A percentile compares a stretch with the other conserved stretches of the same genome.
These are phyloP conservation scores for Chalara sp. DNA, from an alignment of 2,329 filamentous ascomycete species.

Conservation along the genomic window DNA sequence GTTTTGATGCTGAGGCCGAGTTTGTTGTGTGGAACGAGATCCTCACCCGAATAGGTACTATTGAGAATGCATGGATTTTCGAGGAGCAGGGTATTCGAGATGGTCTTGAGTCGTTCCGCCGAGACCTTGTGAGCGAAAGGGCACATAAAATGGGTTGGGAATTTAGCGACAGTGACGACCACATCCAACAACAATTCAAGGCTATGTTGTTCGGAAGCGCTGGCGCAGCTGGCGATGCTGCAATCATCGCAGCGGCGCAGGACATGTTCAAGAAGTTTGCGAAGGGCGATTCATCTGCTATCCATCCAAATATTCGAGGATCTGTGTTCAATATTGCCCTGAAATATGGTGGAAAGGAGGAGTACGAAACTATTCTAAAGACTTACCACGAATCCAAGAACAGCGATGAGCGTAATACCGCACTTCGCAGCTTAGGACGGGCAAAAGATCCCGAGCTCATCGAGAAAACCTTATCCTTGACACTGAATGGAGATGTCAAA, in stretches of 20 bases:
- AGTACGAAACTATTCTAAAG: constrained; percentile 74
- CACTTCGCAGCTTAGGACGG: constrained; percentile 75
- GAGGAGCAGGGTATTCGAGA: constrained; percentile 69
- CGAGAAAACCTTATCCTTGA: constrained; percentile 68
- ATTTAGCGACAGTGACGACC: constrained; percentile 77
- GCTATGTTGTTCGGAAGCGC: constrained; percentile 80
- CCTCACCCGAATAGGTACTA: constrained; percentile 66
- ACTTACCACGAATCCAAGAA: constrained; percentile 70
- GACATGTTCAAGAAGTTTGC: constrained; percentile 87
- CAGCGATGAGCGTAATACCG: constrained; percentile 86
- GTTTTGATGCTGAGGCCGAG: constrained; percentile 77
- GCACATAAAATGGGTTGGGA: constrained; percentile 85
- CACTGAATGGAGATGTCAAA: constrained; percentile 77
- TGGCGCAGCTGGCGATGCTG: constrained; percentile 72
- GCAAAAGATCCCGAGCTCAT: constrained; percentile 74
- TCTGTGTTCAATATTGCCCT: constrained; percentile 82
- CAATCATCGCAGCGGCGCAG: constrained; percentile 71
- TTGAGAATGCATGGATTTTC: constrained; percentile 83
- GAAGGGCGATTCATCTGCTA: constrained; percentile 68
- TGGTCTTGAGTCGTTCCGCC: constrained; percentile 77
- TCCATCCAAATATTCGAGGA: constrained; percentile 86
- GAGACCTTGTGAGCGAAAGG: constrained; percentile 68
- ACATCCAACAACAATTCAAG: constrained; percentile 93
- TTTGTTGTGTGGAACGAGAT: constrained; percentile 97
- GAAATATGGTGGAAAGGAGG: constrained; percentile 76